Evolutionary conservation across 169 alveolate species (phyloP), one percentile per base, ranked within the genome.

Genomic region (Cryptosporidium parvum): DNA sequence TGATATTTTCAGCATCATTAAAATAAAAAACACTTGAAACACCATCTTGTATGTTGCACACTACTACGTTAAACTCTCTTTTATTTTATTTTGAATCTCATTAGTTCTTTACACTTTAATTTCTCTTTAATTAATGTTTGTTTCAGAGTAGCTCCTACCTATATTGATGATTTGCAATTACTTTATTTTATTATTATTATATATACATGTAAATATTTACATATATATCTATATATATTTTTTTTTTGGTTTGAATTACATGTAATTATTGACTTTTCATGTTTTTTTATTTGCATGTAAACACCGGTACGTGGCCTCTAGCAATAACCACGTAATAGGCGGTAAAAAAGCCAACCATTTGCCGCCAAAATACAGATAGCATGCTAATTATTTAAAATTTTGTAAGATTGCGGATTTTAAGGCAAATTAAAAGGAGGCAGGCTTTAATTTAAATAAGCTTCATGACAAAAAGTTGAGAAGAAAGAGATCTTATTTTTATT

Each of bases 241-340:
- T 14, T 31, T 44, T 70, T 44, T 4, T 31, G 4, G 51, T 23
- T 42, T 18, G 52, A n/a, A 10, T 52, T n/a, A 72, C 86, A 73
- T 73, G 86, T 73, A 73, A 58, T 37, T 73, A 16, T 37, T 73
- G 86, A 73, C 86, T 53, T 53, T 59, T 65, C 72, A 65, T 65
- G 72, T 59, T 59, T n/a, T 73, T 31, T 73, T n/a, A 21, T 44
- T 29, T 73, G 70, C 86, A 73, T 73, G 86, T 42, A 59, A 53
- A 73, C 52, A 35, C 86, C 86, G 86, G 86, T 73, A 73, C 69
- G 70, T 73, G 70, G 70, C 86, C 70, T 21, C 68, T 51, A 37
- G 31, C 37, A 23, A 29, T 21, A 56, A 39, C 86, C 86, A 73
- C 86, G 86, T 73, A 73, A 73, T 33, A 16, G 59, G 86, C 86